Evolutionary conservation across 805 yeast species (phyloP).

Genomic region (Nakazawaea ambrosiae): DNA sequence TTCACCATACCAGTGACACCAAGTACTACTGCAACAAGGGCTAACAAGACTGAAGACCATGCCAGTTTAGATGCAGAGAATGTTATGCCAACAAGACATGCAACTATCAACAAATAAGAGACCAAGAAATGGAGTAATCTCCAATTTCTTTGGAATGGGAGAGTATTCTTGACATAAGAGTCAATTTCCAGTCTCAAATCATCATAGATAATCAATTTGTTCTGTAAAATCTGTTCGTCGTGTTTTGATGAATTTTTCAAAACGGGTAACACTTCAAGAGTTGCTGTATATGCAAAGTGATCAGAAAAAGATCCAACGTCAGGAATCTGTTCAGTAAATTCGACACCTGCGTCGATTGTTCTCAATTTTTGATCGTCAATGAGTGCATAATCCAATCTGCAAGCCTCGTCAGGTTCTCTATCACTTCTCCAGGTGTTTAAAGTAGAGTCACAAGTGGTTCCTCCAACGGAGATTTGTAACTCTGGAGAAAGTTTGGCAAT

Average conservation of each 20-base stretch:
- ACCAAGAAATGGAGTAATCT: conserved; percentile 56
- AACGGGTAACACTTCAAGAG: conserved; percentile 25
- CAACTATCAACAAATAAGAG: conserved; percentile 47
- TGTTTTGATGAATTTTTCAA: not conserved
- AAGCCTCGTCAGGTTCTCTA: conserved; percentile 58
- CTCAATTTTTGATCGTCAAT: conserved; percentile 49
- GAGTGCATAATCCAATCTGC: conserved; percentile 85
- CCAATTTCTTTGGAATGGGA: conserved; percentile 55
- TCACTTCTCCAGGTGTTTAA: conserved; percentile 79
- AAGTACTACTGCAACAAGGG: conserved; percentile 46
- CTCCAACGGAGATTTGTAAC: conserved; percentile 65
- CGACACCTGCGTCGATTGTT: conserved; percentile 60
- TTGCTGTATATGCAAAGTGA: conserved; percentile 75
- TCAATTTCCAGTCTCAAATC: conserved; percentile 42
- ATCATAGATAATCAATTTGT: conserved; percentile 30
- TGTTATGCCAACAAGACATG: conserved; percentile 45
- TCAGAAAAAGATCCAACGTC: conserved; percentile 78
- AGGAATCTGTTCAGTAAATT: conserved; percentile 64
- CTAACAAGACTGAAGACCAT: conserved; percentile 65
- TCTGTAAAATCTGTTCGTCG: conserved; percentile 9
- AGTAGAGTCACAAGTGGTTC: conserved; percentile 84
- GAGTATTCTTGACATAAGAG: conserved; percentile 41
- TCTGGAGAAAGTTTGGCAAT: conserved; percentile 42
- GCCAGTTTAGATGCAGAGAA: conserved; percentile 48
- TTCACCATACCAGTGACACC: conserved; percentile 63